Evolutionary conservation across 306 rosid genomes (phyloP), one percentile per base, ranked within the genome.

Genomic region (Medicago lupulina): DNA sequence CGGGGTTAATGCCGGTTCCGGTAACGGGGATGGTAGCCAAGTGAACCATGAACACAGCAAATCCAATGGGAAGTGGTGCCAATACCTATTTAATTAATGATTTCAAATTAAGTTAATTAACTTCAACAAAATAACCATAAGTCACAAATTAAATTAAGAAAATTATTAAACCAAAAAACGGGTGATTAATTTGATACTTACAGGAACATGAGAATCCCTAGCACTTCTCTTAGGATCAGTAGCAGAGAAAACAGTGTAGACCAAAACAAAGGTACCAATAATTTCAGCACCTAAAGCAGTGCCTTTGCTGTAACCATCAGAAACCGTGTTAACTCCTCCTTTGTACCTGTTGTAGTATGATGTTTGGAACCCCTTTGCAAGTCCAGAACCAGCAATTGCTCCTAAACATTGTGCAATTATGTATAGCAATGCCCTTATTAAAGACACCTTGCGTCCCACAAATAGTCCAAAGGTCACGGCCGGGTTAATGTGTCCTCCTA

Each of bases 51-150:
- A 93, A 93, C 55, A 93, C 98, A 18, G 98, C 98, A 55, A 93
- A 93, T 8, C 98, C 98, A 74, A 93, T 93, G 1, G 98, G 98
- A 16, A 93, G 96, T 54, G 98, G 98, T n/a, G 98, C 98, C 87
- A 93, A 84, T 0, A 93, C 98, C 98, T 93, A 40, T 17, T 49
- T 17, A 13, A 15, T 46, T 44, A 51, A 59, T 58, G 2, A 58
- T n/a, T 38, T 9, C 19, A 31, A 36, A 15, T 1, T 51, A 7
- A 71, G 25, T 0, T 14, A 28, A 73, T n/a, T n/a, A n/a, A n/a
- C n/a, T n/a, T n/a, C n/a, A n/a, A n/a, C 12, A 31, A 14, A 62
- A 5, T 4, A 6, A 4, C 13, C 36, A 21, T 57, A 11, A 57
- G 7, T 9, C 0, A 57, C 14, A 57, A 18, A 18, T 1, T 51